Base-by-base conservation (phyloP, 257 asterid species). In the Knoxia roxburghii region DNA sequence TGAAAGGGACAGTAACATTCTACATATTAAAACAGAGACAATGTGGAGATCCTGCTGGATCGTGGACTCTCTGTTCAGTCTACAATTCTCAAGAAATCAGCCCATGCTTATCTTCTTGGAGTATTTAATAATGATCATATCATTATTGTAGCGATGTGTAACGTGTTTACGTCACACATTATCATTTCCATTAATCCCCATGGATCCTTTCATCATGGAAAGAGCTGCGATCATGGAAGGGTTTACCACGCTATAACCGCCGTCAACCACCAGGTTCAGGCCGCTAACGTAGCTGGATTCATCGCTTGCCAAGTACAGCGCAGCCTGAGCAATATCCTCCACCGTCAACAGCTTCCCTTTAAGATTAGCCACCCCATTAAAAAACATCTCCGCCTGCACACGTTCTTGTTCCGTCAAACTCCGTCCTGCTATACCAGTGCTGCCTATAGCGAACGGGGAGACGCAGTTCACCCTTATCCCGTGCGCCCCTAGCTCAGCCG, bases 391-490 rank as follows among this genome's bases (percentile, higher is more conserved):
- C 17, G 35, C 1, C 8, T 10, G 10, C 29, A 11, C 46, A 18
- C 37, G 37, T 32, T 65, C 33, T 50, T 65, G 30, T 49, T 49
- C 46, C 29, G 69, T 24, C 14, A 7, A 15, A 29, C 2, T 23
- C 59, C 45, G 15, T 41, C 43, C 43, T 6, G 41, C 56, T 2
- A 65, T 48, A 21, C 46, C 58, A 15, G 69, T 48, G 27, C 50
- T 65, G 27, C 54, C 50, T n/a, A 81, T 78, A 60, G 79, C 84
- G 21, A 57, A 81, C 0, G 86, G 90, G 2, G 90, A 87, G 0
- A 84, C 40, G 18, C 87, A 80, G 15, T 82, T 87, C 1, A 81
- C 87, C 40, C 90, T 69, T 14, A 84, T 82, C 29, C 95, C 89
- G 15, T 72, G 67, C 23, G 17, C 3, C 20, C 89, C 90, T 4